phyloP scores from a whole-genome alignment of 768 basidiomycete species.

The Hygrophorus pudorinus region DNA sequence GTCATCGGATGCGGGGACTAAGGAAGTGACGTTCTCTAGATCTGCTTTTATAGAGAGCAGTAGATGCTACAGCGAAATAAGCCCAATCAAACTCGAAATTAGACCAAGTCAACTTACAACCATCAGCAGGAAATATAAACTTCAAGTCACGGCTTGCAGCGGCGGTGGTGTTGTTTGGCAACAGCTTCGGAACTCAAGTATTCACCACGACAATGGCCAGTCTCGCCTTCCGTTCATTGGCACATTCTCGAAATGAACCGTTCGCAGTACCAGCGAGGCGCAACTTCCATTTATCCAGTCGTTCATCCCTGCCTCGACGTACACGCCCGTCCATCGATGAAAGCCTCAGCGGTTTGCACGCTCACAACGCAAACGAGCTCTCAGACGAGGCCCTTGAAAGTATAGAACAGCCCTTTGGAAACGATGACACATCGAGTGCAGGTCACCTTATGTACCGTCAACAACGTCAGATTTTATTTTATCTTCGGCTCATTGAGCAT shows the following conservation, averaged over 20 bases:
- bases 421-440: constrained; percentile 3
- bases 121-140: constrained; percentile 25
- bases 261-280: too few relatives aligned
- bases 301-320: too few relatives aligned
- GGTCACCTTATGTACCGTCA: constrained; percentile 60
- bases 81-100: constrained; percentile 4
- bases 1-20: constrained; percentile 53
- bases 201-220: too few relatives aligned
- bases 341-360: too few relatives aligned
- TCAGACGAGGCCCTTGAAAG: background rate
- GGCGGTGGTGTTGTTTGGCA: too few relatives aligned
- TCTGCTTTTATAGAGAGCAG: constrained; percentile 68
- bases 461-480: constrained; percentile 64
- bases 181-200: too few relatives aligned
- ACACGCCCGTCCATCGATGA: too few relatives aligned
- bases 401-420: background rate
- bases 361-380: too few relatives aligned
- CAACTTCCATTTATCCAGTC: too few relatives aligned
- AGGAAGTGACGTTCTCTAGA: constrained; percentile 66
- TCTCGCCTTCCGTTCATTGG: too few relatives aligned
- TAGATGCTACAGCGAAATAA: constrained; percentile 20
- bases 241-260: too few relatives aligned
- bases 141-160: too few relatives aligned
- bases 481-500: constrained; percentile 78
- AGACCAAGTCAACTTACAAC: constrained; percentile 32